Conservation (phyloP, 352 stramenopile species). For the Phytopythium delawarense region DNA sequence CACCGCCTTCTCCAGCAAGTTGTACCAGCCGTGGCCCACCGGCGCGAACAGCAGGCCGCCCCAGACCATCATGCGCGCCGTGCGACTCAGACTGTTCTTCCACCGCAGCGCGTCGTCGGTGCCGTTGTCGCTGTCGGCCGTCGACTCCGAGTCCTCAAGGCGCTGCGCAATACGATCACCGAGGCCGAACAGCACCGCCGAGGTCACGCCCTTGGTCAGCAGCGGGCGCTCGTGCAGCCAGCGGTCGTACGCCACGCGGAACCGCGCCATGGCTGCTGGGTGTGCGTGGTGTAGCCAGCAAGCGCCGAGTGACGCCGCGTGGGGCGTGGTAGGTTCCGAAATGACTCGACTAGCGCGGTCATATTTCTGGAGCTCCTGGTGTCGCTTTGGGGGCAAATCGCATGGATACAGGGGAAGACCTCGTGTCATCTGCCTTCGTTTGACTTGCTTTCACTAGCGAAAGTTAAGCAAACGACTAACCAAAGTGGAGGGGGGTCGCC, state of each 20-base stretch:
- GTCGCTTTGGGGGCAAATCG: not conserved
- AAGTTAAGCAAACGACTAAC: not conserved
- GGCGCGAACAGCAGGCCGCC: conserved; percentile 85
- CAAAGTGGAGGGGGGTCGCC: not conserved
- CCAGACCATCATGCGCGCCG: conserved; percentile 78
- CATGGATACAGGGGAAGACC: not conserved
- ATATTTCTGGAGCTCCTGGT: not conserved
- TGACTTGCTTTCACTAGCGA: not conserved
- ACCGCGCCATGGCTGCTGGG: conserved; percentile 26
- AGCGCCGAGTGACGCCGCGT: not conserved
- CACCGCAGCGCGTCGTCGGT: conserved; percentile 1
- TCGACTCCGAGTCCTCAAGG: conserved; percentile 23
- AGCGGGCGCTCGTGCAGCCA: conserved; percentile 48
- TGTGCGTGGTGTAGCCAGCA: too few species aligned
- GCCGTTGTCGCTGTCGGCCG: not conserved
- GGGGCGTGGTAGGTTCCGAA: not conserved
- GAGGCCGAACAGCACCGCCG: conserved; percentile 56
- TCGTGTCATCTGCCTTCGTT: not conserved
- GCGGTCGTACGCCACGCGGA: conserved; percentile 45
- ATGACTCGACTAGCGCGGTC: not conserved
- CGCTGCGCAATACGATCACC: conserved; percentile 61
- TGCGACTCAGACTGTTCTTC: conserved; percentile 23
- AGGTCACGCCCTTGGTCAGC: conserved; percentile 70
- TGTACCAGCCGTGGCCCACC: conserved; percentile 89
- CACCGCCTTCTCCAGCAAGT: conserved; percentile 64